Percentiles rank a stretch among this genome's conserved stretches.
These are phyloP conservation scores for Dactylonectria macrodidyma DNA, from an alignment of 2,329 filamentous ascomycete species.

Conservation along the genomic window DNA sequence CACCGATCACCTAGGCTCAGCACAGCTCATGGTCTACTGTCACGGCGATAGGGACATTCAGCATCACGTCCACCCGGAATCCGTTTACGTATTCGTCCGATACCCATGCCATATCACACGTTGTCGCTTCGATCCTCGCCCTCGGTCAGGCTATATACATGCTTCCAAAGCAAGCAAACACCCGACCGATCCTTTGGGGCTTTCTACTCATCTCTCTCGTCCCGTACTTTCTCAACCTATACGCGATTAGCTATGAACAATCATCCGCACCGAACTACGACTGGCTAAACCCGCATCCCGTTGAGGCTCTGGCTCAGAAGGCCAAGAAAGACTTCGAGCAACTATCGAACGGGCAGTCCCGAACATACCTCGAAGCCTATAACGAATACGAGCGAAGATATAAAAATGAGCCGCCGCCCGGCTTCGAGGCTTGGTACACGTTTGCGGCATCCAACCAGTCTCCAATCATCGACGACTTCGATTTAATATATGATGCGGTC, in stretches of 20 bases:
- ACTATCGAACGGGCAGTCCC: conserved; percentile 56
- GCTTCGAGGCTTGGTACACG: conserved; percentile 63
- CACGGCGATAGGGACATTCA: conserved; percentile 51
- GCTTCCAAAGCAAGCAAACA: conserved; percentile 51
- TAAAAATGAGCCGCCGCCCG: conserved; percentile 58
- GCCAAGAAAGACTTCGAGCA: conserved; percentile 50
- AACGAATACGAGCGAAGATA: conserved; percentile 62
- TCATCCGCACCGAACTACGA: conserved; percentile 35
- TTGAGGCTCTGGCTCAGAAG: conserved; percentile 50
- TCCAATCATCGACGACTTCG: conserved; percentile 66
- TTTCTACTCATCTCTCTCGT: conserved; percentile 50
- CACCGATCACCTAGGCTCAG: conserved; percentile 41
- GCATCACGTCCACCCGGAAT: conserved; percentile 48
- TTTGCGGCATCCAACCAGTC: conserved; percentile 58
- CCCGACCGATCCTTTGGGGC: conserved; percentile 48
- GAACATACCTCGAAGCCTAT: conserved; percentile 52
- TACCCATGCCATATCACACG: conserved; percentile 43
- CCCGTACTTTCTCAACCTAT: conserved; percentile 50
- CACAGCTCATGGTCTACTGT: conserved; percentile 52
- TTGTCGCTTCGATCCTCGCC: conserved; percentile 48
- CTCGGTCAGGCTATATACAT: conserved; percentile 51
- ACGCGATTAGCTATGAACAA: conserved; percentile 40
- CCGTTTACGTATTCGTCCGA: conserved; percentile 49
- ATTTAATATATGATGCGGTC: conserved; percentile 58
- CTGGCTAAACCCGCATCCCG: conserved; percentile 49